Percentiles rank a stretch among this genome's conserved stretches.
Conservation (phyloP, 345 rosid species). For the Rhizophora mangle region DNA sequence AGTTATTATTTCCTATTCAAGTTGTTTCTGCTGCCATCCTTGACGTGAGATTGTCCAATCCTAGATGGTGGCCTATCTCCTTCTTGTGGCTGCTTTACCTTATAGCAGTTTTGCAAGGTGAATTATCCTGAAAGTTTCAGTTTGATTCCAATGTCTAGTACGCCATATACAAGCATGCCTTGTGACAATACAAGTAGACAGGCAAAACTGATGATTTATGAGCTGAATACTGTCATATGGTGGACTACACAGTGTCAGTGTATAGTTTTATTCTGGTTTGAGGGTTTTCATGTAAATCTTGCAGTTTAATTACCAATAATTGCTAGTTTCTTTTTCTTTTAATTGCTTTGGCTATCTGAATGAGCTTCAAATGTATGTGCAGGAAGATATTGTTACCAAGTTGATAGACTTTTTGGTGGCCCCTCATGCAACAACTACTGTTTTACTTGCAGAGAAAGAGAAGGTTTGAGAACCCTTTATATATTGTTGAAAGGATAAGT, state of each 20-base stretch:
- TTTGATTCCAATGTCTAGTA: too few species aligned
- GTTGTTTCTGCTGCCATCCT: neutral
- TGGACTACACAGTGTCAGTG: neutral
- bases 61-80: too few species aligned
- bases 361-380: slow-evolving; percentile 22
- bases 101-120: too few species aligned
- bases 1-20: neutral
- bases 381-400: slow-evolving; percentile 77
- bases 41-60: neutral
- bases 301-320: neutral
- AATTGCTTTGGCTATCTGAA: slow-evolving; percentile 1
- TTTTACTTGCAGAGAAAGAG: slow-evolving; percentile 67
- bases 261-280: neutral
- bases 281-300: neutral
- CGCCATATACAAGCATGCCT: neutral
- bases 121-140: too few species aligned
- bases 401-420: slow-evolving; percentile 77
- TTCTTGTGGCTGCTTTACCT: too few species aligned
- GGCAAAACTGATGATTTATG: neutral
- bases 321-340: neutral
- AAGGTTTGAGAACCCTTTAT: slow-evolving; percentile 34
- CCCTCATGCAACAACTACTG: slow-evolving; percentile 68
- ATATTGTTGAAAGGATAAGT: neutral
- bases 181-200: neutral
- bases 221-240: neutral